A percentile compares a stretch with the other conserved stretches of the same genome.
Evolutionary conservation across 164 flowering plant species (phyloP).

Genomic region (Buxus sempervirens): DNA sequence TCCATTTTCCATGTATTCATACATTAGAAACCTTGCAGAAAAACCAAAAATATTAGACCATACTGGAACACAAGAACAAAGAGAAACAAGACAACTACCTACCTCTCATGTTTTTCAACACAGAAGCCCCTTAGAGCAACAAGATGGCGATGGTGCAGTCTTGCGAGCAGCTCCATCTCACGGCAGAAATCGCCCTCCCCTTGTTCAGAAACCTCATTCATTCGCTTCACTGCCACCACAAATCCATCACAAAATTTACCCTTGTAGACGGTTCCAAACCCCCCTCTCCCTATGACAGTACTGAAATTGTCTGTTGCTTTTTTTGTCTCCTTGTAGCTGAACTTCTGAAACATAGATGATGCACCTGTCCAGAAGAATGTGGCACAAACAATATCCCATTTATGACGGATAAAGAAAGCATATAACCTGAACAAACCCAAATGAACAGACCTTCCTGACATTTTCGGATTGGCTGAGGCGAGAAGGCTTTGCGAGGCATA

Average conservation of each 20-base stretch:
- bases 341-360: slow-evolving; percentile 66
- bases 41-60: slow-evolving; percentile 7
- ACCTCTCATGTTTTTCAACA: slow-evolving; percentile 74
- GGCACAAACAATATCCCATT: neutral
- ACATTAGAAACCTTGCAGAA: slow-evolving; percentile 78
- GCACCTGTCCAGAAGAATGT: slow-evolving; percentile 48
- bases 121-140: slow-evolving; percentile 89
- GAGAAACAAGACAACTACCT: slow-evolving; percentile 6
- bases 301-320: slow-evolving; percentile 79
- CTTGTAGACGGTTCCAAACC: slow-evolving; percentile 89
- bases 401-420: neutral
- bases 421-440: neutral
- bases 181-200: slow-evolving; percentile 85
- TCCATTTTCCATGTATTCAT: slow-evolving; percentile 95
- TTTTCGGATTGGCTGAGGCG: slow-evolving; percentile 43
- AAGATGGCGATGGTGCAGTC: slow-evolving; percentile 96
- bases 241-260: slow-evolving; percentile 77
- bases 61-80: neutral
- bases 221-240: slow-evolving; percentile 75
- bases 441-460: slow-evolving; percentile 62
- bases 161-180: slow-evolving; percentile 91
- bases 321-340: slow-evolving; percentile 77
- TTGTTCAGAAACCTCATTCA: slow-evolving; percentile 76
- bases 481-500: slow-evolving; percentile 40
- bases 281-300: slow-evolving; percentile 81